Base-by-base conservation (phyloP, 352 stramenopile genomes). In the Elongisporangium anandrum region DNA sequence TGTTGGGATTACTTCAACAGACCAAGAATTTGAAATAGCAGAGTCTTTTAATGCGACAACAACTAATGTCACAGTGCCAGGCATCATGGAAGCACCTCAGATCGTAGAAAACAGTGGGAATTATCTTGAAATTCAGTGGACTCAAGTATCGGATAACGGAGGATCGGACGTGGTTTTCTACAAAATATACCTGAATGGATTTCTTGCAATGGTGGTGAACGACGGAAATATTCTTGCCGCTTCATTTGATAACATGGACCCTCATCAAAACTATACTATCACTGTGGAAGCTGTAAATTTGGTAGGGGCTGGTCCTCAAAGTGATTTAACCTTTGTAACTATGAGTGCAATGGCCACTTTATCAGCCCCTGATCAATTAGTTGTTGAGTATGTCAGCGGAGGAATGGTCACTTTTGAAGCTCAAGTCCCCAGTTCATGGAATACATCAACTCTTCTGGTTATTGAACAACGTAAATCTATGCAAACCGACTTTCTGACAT, bases 61-160 rank as follows among this genome's bases (percentile, higher is more conserved):
- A 0, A 67, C 61, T 1, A 20, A 48, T 9, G 21, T 57, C 20
- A 86, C 79, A 23, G 23, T 67, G 2, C 79, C 79, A 2, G 73
- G 79, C 6, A 50, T 29, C n/a, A 66, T 83, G 6, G 49, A 60
- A 8, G 56, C 63, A 10, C 50, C 83, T 16, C 59, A n/a, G 16
- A 45, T 83, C 0, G 53, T 79, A 8, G 73, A 80, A 20, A 53
- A 21, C 12, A 63, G 48, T 16, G 65, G 49, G 9, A 51, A 65
- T 7, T 66, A 65, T 17, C 3, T 85, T 13, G 77, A 86, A 52
- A 50, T 87, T 20, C 73, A 85, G 19, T 87, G 79, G 79, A 66
- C 55, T 19, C 51, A 61, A 5, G 60, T 70, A 4, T 47, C 72
- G 17, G 79, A 89, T 39, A 54, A 77, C 19, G 79, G 79, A 52